phyloP scores from a whole-genome alignment of 495 filamentous ascomycete species.

The Podospora appendiculata region DNA sequence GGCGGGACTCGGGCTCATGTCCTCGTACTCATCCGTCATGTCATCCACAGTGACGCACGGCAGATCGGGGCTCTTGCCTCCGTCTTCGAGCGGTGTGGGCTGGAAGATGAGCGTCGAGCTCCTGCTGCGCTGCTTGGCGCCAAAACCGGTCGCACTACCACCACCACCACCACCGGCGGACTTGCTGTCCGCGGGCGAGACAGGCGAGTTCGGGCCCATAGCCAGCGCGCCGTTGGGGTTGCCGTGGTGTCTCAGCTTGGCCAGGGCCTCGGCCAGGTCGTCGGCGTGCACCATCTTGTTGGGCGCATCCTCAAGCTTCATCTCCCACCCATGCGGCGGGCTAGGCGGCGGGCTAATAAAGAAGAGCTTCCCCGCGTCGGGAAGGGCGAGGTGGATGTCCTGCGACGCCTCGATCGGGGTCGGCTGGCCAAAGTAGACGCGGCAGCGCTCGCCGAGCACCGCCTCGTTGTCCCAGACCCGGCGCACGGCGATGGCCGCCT shows the following conservation, averaged over 20 bases:
- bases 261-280: conserved; percentile 75
- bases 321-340: conserved; percentile 90
- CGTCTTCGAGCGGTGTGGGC: conserved; percentile 48
- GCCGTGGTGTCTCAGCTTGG: conserved; percentile 48
- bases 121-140: conserved; percentile 23
- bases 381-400: conserved; percentile 62
- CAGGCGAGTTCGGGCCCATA: conserved; percentile 9
- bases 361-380: conserved; percentile 84
- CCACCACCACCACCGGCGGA: neutral
- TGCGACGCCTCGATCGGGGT: conserved; percentile 41
- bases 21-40: conserved; percentile 54
- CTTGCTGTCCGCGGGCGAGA: conserved; percentile 24
- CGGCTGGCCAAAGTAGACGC: conserved; percentile 82
- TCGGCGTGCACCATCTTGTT: conserved; percentile 91
- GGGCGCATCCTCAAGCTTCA: conserved; percentile 80
- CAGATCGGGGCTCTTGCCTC: conserved; percentile 67
- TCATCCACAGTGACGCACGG: conserved; percentile 91
- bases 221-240: conserved; percentile 9
- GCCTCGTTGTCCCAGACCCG: conserved; percentile 60
- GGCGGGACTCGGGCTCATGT: conserved; percentile 9
- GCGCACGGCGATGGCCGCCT: conserved; percentile 66
- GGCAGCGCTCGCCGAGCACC: conserved; percentile 61
- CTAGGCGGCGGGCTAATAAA: conserved; percentile 92
- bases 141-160: neutral
- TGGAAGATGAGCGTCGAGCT: conserved; percentile 42